Evolutionary conservation across 768 basidiomycete species (phyloP).

Genomic region (Xerocomellus chrysenteron): DNA sequence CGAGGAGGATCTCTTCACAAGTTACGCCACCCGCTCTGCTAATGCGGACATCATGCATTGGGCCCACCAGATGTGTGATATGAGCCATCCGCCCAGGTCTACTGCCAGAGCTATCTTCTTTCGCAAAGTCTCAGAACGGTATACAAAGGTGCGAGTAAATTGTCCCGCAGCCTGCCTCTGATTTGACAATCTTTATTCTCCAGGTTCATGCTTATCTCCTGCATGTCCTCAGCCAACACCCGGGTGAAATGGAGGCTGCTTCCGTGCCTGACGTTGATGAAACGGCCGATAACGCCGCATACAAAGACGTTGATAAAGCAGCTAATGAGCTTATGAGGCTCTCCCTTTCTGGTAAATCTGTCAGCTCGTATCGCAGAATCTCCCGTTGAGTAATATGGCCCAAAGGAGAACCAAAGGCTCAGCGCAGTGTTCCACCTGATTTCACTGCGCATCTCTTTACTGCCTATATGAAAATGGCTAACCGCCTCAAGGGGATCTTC

Average conservation of each 20-base stretch:
- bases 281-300: no score
- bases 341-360: not conserved
- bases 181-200: not conserved
- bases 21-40: not conserved
- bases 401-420: not conserved
- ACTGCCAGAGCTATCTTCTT: not conserved
- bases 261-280: not conserved
- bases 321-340: not conserved
- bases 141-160: not conserved
- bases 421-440: no score
- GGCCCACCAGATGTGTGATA: constrained; percentile 5
- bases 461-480: not conserved
- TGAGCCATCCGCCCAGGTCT: not conserved
- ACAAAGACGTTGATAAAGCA: not conserved
- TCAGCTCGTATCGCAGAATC: not conserved
- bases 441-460: not conserved
- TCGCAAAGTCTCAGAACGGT: not conserved
- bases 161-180: no score
- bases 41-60: not conserved
- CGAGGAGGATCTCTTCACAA: not conserved
- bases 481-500: not conserved
- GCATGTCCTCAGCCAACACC: not conserved
- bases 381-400: not conserved
- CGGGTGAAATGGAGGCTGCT: not conserved
- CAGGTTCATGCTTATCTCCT: not conserved